Evolutionary conservation across 2,329 filamentous ascomycete species (phyloP).

Genomic region (Nemania sp.): DNA sequence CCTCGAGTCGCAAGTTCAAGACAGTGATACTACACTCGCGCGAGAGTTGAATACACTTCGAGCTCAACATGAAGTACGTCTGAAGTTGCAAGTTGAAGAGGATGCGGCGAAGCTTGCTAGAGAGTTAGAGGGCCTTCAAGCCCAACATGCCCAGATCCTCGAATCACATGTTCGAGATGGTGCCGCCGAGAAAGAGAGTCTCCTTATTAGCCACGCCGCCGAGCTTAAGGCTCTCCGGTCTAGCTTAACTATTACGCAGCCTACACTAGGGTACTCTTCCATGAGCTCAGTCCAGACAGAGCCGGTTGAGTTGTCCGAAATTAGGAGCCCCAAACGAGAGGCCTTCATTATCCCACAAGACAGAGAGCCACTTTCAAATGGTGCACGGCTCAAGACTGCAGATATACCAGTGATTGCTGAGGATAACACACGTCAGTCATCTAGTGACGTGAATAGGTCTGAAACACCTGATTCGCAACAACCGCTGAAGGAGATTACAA

Average conservation of each 20-base stretch:
- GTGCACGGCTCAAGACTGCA: conserved; percentile 56
- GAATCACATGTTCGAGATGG: conserved; percentile 41
- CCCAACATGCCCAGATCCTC: conserved; percentile 42
- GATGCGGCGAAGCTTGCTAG: conserved; percentile 38
- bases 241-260: conserved; percentile 44
- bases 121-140: conserved; percentile 43
- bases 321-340: conserved; percentile 65
- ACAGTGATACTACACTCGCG: conserved; percentile 41
- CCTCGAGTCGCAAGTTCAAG: conserved; percentile 42
- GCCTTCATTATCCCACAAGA: conserved; percentile 68
- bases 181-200: conserved; percentile 45
- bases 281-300: conserved; percentile 61
- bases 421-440: conserved; percentile 71
- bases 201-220: conserved; percentile 45
- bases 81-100: conserved; percentile 17
- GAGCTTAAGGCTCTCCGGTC: conserved; percentile 50
- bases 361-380: conserved; percentile 50
- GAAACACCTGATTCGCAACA: conserved; percentile 67
- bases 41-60: conserved; percentile 40
- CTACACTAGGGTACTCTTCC: conserved; percentile 57
- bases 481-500: conserved; percentile 72
- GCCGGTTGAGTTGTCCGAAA: conserved; percentile 53
- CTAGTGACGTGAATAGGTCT: conserved; percentile 54
- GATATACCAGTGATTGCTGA: conserved; percentile 68
- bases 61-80: conserved; percentile 3